A percentile compares a stretch with the other conserved stretches of the same genome.
Evolutionary conservation across 2,329 filamentous ascomycete genomes (phyloP).

Genomic region (Talaromyces sp.): DNA sequence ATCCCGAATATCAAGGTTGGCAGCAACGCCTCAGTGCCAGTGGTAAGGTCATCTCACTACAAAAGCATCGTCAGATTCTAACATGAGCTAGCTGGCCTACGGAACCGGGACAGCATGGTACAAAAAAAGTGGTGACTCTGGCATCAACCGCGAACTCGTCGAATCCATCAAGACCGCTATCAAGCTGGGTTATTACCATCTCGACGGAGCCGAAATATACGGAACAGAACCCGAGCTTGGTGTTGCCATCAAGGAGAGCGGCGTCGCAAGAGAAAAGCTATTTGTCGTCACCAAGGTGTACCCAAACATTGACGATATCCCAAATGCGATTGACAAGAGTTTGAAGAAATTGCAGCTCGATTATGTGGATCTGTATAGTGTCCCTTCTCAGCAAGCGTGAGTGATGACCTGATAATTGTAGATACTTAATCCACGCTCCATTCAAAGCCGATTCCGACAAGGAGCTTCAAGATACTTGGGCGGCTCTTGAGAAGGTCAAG

Average conservation of each 20-base stretch:
- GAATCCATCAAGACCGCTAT: slow-evolving; percentile 59
- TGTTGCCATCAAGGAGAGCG: slow-evolving; percentile 62
- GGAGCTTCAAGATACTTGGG: slow-evolving; percentile 43
- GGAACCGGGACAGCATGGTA: slow-evolving; percentile 66
- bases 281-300: slow-evolving; percentile 68
- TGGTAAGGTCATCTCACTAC: slow-evolving; percentile 37
- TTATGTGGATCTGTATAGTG: slow-evolving; percentile 68
- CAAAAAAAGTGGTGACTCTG: slow-evolving; percentile 50
- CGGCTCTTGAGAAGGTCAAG: slow-evolving; percentile 49
- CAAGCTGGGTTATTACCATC: slow-evolving; percentile 59
- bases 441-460: slow-evolving; percentile 14
- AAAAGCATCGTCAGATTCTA: background rate
- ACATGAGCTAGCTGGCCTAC: slow-evolving; percentile 53
- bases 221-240: slow-evolving; percentile 67
- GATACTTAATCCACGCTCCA: slow-evolving; percentile 60
- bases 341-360: slow-evolving; percentile 63
- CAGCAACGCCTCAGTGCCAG: slow-evolving; percentile 56
- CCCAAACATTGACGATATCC: slow-evolving; percentile 58
- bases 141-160: slow-evolving; percentile 55
- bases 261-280: slow-evolving; percentile 63
- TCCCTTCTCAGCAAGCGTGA: slow-evolving; percentile 58
- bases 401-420: slow-evolving; percentile 43
- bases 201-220: slow-evolving; percentile 58
- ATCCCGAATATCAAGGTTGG: slow-evolving; percentile 56
- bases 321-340: slow-evolving; percentile 59